phyloP scores from a whole-genome alignment of 768 basidiomycete genomes.

The Daedalea quercina region DNA sequence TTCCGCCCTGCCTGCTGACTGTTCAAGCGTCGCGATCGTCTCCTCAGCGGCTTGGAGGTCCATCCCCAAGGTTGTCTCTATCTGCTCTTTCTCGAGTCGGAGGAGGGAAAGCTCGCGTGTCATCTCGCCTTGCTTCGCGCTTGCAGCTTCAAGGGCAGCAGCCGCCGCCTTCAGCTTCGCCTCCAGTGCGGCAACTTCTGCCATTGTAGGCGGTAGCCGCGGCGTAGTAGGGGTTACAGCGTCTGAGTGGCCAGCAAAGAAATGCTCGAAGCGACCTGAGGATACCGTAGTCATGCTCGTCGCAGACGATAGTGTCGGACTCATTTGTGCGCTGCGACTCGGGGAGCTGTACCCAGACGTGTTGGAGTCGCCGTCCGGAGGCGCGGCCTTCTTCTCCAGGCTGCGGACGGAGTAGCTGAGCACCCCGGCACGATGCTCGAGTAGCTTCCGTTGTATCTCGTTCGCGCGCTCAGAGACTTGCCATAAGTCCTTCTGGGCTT shows the following conservation, averaged over 20 bases:
- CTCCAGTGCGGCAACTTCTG: slow-evolving; percentile 51
- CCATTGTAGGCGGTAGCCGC: slow-evolving; percentile 34
- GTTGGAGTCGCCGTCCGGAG: slow-evolving; percentile 31
- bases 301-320: slow-evolving; percentile 38
- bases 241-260: slow-evolving; percentile 77
- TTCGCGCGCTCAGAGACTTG: slow-evolving; percentile 56
- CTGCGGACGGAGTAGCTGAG: slow-evolving; percentile 63
- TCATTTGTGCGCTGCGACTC: slow-evolving; percentile 43
- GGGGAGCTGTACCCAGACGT: slow-evolving; percentile 48
- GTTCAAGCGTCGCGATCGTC: slow-evolving; percentile 49
- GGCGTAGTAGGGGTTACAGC: slow-evolving; percentile 46
- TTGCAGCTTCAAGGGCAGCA: slow-evolving; percentile 48
- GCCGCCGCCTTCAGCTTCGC: slow-evolving; percentile 58
- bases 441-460: slow-evolving; percentile 55
- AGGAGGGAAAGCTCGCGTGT: slow-evolving; percentile 55
- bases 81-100: slow-evolving; percentile 60
- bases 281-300: slow-evolving; percentile 37
- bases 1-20: slow-evolving; percentile 45
- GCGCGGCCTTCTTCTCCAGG: slow-evolving; percentile 49
- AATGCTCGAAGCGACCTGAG: slow-evolving; percentile 67
- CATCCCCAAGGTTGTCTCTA: slow-evolving; percentile 56
- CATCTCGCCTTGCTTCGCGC: slow-evolving; percentile 56
- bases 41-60: slow-evolving; percentile 66
- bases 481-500: slow-evolving; percentile 65
- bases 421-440: slow-evolving; percentile 81